These are phyloP conservation scores for Gynochthodes officinalis DNA, from an alignment of 257 asterid species.

Conservation along the genomic window DNA sequence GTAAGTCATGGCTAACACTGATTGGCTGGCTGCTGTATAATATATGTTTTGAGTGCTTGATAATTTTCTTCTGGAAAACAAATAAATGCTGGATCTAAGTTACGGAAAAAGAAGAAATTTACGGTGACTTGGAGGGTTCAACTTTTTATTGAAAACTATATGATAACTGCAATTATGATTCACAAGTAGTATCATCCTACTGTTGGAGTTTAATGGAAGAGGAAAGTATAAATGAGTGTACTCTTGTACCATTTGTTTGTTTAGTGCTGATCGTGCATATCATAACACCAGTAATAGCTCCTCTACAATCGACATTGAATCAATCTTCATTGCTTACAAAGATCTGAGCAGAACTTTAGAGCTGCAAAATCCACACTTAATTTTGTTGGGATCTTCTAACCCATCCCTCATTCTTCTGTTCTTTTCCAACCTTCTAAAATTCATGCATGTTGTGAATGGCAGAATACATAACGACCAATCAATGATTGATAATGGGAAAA, in stretches of 20 bases:
- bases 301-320: background rate
- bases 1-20: too few relatives aligned
- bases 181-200: background rate
- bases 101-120: background rate
- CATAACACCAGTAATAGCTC: background rate
- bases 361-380: slow-evolving; percentile 25
- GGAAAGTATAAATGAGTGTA: background rate
- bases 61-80: background rate
- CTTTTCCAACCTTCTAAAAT: slow-evolving; percentile 25
- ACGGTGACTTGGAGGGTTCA: background rate
- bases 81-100: background rate
- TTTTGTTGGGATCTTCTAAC: slow-evolving; percentile 23
- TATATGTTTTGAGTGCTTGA: too few relatives aligned
- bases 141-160: background rate
- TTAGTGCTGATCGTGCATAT: background rate
- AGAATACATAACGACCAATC: slow-evolving; percentile 37
- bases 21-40: too few relatives aligned
- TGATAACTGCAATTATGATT: too few relatives aligned
- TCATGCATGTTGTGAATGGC: slow-evolving; percentile 52
- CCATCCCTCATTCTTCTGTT: slow-evolving; percentile 30
- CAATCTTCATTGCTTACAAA: slow-evolving; percentile 5
- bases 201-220: background rate
- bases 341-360: slow-evolving; percentile 10
- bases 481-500: slow-evolving; percentile 56
- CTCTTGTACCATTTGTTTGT: background rate